Conservation (phyloP, 2,329 filamentous ascomycete genomes). For the Pezicula radicicola region DNA sequence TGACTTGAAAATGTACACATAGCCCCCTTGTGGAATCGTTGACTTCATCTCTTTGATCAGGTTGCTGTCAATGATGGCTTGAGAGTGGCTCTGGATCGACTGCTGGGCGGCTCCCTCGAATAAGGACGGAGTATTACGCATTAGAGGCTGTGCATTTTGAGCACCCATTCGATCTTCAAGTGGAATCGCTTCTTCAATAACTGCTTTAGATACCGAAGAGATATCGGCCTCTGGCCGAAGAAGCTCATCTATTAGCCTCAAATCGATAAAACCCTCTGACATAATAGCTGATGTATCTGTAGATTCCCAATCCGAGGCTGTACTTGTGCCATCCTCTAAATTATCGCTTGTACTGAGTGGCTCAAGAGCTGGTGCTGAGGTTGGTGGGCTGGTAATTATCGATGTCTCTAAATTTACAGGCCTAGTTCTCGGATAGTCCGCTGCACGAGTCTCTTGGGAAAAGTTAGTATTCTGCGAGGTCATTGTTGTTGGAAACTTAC, state of each 20-base stretch:
- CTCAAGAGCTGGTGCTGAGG: too few relatives aligned
- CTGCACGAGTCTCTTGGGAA: too few relatives aligned
- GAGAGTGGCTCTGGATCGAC: neutral
- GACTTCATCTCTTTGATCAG: conserved; percentile 1
- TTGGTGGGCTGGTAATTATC: too few relatives aligned
- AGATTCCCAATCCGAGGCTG: too few relatives aligned
- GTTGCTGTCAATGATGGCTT: conserved; percentile 1
- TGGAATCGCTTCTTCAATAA: neutral
- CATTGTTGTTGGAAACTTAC: too few relatives aligned
- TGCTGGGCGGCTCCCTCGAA: neutral
- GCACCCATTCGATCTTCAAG: neutral
- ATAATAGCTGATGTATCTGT: too few relatives aligned
- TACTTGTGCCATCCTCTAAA: too few relatives aligned
- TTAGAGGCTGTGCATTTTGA: neutral
- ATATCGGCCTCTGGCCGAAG: neutral
- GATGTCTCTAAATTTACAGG: too few relatives aligned
- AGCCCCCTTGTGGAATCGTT: neutral
- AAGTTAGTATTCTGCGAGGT: too few relatives aligned
- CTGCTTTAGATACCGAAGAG: neutral
- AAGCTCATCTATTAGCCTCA: neutral
- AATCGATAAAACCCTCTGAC: too few relatives aligned
- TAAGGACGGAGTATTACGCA: neutral
- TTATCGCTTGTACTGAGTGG: too few relatives aligned
- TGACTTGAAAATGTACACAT: conserved; percentile 2
- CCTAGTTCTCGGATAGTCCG: too few relatives aligned